Evolutionary conservation across 2,329 filamentous ascomycete species (phyloP).

Genomic region (Phialophora macrospora): DNA sequence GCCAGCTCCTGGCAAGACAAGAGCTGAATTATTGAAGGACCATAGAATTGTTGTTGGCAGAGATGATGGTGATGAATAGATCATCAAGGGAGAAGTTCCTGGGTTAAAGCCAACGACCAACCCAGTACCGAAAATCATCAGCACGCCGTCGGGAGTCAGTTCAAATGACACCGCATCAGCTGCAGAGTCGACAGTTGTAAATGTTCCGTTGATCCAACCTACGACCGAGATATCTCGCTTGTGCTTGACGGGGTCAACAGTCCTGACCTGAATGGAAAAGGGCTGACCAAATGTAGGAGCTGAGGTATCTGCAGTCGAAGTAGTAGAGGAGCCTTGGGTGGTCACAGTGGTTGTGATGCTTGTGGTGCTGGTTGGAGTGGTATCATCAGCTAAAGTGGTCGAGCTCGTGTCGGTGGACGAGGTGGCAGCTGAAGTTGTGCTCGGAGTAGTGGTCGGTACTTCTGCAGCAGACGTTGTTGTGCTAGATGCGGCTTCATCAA

Average conservation of each 20-base stretch:
- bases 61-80: conserved; percentile 15
- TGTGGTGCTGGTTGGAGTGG: conserved; percentile 7
- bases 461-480: background rate
- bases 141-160: conserved; percentile 15
- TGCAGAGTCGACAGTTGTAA: conserved; percentile 7
- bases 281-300: conserved; percentile 12
- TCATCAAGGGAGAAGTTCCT: conserved; percentile 12
- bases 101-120: conserved; percentile 16
- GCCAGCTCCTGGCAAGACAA: conserved; percentile 17
- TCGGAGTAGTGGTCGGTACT: background rate
- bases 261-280: conserved; percentile 10
- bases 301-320: conserved; percentile 16
- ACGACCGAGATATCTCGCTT: conserved; percentile 17
- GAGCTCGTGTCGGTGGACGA: too few relatives aligned
- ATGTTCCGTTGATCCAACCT: conserved; percentile 12
- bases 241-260: conserved; percentile 1
- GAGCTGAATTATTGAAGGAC: conserved; percentile 14
- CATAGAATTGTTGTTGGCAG: conserved; percentile 19
- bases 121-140: conserved; percentile 18
- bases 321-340: conserved; percentile 2
- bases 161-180: conserved; percentile 16
- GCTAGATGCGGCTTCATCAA: background rate
- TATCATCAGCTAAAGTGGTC: conserved; percentile 1
- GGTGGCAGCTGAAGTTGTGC: too few relatives aligned
- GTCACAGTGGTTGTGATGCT: conserved; percentile 8